These are phyloP conservation scores for Thymus quinquecostatus DNA, from an alignment of 257 asterid genomes.

Conservation along the genomic window DNA sequence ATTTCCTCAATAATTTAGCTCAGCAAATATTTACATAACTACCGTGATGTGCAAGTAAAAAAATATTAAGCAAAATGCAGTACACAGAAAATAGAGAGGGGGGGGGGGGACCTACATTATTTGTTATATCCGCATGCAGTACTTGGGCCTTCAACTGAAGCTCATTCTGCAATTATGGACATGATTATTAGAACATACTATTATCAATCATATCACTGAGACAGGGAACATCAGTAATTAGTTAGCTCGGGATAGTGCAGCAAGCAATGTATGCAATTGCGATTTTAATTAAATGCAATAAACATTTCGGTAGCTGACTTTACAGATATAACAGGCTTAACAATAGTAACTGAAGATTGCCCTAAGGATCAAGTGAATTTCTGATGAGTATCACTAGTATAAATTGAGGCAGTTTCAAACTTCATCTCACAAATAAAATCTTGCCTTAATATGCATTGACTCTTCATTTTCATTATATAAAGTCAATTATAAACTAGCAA, in stretches of 20 bases:
- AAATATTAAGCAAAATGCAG: background rate
- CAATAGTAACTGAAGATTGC: conserved; percentile 14
- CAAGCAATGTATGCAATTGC: conserved; percentile 9
- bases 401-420: background rate
- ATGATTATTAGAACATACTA: conserved; percentile 22
- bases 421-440: too few species aligned
- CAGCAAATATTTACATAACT: too few species aligned
- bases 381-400: background rate
- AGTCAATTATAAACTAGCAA: too few species aligned
- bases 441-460: too few species aligned
- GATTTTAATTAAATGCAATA: background rate
- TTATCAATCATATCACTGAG: conserved; percentile 5
- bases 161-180: conserved; percentile 61
- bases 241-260: conserved; percentile 14
- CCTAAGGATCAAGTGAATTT: background rate
- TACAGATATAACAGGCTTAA: background rate
- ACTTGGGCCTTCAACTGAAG: conserved; percentile 69
- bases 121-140: conserved; percentile 74
- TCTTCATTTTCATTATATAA: too few species aligned
- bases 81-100: background rate
- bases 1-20: too few species aligned
- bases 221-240: background rate
- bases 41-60: too few species aligned
- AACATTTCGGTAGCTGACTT: background rate
- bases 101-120: conserved; percentile 54